phyloP scores from a whole-genome alignment of 139 green algal species.

The Volvox africanus region DNA sequence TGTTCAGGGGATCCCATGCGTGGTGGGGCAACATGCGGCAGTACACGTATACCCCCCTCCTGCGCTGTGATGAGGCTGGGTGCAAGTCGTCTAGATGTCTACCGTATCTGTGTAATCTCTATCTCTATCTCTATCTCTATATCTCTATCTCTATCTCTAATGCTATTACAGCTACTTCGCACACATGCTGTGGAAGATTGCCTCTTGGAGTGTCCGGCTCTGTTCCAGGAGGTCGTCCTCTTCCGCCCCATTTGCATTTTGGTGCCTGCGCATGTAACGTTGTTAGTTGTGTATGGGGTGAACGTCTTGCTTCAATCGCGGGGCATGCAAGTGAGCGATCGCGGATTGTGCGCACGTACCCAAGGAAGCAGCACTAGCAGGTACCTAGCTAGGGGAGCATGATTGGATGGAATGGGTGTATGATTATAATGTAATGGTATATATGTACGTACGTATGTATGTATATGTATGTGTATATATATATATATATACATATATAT shows the following conservation, averaged over 20 bases:
- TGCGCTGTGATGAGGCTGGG: no score
- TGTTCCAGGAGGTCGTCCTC: conserved; percentile 20
- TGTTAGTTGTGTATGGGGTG: neutral
- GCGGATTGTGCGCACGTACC: neutral
- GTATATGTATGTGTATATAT: no score
- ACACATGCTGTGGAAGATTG: neutral
- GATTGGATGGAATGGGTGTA: neutral
- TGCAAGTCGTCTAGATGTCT: no score
- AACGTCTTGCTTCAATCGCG: neutral
- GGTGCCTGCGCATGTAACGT: neutral
- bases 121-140: neutral
- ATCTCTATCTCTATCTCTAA: neutral
- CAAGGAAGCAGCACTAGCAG: neutral
- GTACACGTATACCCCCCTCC: neutral
- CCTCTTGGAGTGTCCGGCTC: conserved; percentile 6
- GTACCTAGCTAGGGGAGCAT: neutral
- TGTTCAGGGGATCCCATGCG: no score
- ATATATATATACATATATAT: no score
- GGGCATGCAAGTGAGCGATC: neutral
- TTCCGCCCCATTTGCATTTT: neutral
- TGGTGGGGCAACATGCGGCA: neutral
- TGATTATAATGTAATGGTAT: neutral
- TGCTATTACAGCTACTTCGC: neutral
- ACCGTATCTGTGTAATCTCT: no score
- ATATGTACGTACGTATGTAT: no score